Conservation (phyloP, 352 stramenopile species). For the Phytopythium cucurbitacearum region DNA sequence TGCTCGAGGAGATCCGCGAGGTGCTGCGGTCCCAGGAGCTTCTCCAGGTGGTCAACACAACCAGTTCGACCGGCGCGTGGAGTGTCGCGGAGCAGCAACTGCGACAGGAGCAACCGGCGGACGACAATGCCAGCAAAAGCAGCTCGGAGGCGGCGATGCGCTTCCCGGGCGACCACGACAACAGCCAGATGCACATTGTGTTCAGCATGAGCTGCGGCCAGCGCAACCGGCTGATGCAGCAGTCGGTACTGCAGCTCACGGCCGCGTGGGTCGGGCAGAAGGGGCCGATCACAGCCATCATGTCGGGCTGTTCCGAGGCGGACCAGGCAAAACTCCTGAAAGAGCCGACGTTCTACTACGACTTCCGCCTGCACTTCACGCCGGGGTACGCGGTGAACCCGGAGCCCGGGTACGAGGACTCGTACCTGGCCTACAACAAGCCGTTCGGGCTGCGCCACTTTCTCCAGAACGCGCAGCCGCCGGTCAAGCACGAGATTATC, state of each 20-base stretch:
- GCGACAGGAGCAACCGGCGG: too few relatives aligned
- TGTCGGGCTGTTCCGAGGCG: slow-evolving; percentile 29
- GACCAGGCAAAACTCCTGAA: slow-evolving; percentile 18
- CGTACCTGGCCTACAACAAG: slow-evolving; percentile 55
- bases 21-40: neutral
- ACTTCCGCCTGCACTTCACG: slow-evolving; percentile 47
- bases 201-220: slow-evolving; percentile 49
- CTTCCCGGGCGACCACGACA: slow-evolving; percentile 22
- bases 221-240: slow-evolving; percentile 24
- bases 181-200: slow-evolving; percentile 30
- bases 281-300: slow-evolving; percentile 45
- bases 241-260: slow-evolving; percentile 39
- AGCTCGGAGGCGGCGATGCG: too few relatives aligned
- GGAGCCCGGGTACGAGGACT: slow-evolving; percentile 23
- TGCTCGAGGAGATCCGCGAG: neutral
- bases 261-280: slow-evolving; percentile 27
- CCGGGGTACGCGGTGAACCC: slow-evolving; percentile 34
- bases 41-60: neutral
- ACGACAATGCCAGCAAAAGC: too few relatives aligned
- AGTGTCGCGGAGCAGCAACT: neutral
- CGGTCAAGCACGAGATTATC: slow-evolving; percentile 32
- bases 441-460: slow-evolving; percentile 48
- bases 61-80: neutral
- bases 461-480: slow-evolving; percentile 31
- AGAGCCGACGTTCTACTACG: slow-evolving; percentile 46